Base-by-base conservation (phyloP, 345 rosid genomes). In the Trapa bicornis region DNA sequence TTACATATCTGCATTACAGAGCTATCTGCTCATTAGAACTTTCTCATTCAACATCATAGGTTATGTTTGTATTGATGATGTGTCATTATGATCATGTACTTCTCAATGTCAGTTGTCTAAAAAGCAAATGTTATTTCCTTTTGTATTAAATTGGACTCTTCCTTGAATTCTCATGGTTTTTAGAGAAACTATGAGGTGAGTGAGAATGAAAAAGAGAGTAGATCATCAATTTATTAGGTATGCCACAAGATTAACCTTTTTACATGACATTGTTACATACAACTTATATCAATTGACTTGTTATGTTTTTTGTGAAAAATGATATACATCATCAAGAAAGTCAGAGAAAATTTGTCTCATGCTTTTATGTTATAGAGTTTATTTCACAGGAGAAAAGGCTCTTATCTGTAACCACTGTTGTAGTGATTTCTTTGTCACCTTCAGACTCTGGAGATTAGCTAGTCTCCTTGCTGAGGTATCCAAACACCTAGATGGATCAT, bases 391-490 rank as follows among this genome's bases (percentile, higher is more conserved):
- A 58, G 66, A 71, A 71, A 54, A 65, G 45, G 64, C 72, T 81
- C 75, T 80, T 73, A 80, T 77, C 68, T 65, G 87, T 71, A 94
- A 67, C 97, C 97, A 90, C 37, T 37, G 65, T 58, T 68, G 80
- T 77, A 88, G 70, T 13, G 96, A 94, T 66, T 79, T 79, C 78
- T 77, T 84, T 39, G 88, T 80, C 52, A 94, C 85, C 82, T 82
- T 84, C 69, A 94, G 70, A 80, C 91, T 78, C 70, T 77, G 84
- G 39, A 80, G 77, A 68, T 70, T 77, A 35, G 70, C 76, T 32
- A 96, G 98, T 67, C 98, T 83, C 76, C 97, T 78, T 0, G 89
- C 70, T 68, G 88, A 72, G 64, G 82, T 79, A 72, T 69, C 75
- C 41, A 54, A 64, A 67, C 71, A 68, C 10, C 41, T 58, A 4